Evolutionary conservation across 1,284 basidiomycete species (phyloP).

Genomic region (Ceratobasidium sp.): DNA sequence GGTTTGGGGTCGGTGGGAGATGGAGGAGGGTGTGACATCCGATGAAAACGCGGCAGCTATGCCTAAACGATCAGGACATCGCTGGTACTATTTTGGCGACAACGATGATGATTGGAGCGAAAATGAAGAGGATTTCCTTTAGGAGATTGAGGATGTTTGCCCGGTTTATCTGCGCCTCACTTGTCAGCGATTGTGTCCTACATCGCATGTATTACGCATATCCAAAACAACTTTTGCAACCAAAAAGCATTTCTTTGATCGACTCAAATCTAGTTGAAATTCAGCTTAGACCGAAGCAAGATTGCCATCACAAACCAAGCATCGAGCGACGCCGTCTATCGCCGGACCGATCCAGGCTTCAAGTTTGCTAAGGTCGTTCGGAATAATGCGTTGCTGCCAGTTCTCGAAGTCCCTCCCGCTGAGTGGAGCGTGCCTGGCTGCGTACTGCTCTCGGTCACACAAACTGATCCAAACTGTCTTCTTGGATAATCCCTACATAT

Average conservation of each 20-base stretch:
- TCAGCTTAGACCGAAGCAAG: no score
- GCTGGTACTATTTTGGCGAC: background rate
- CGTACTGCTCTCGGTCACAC: background rate
- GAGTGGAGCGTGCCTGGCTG: slow-evolving; percentile 9
- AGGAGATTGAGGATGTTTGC: background rate
- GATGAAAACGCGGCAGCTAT: background rate
- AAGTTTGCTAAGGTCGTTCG: background rate
- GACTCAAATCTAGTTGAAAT: no score
- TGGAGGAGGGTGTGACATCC: background rate
- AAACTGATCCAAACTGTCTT: slow-evolving; percentile 7
- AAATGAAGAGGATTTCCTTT: background rate
- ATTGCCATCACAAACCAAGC: no score
- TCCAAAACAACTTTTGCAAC: no score
- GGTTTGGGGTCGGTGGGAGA: background rate
- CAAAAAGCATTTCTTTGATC: no score
- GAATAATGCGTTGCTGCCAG: background rate
- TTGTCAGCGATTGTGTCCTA: no score
- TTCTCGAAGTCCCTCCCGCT: background rate
- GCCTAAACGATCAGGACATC: background rate
- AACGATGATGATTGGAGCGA: background rate
- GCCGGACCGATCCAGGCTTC: background rate
- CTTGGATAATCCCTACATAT: background rate
- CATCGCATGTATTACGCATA: no score
- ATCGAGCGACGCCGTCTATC: slow-evolving; percentile 5
- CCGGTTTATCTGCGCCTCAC: background rate